Conservation (phyloP, 352 stramenopile genomes). For the Pythium aristosporum region DNA sequence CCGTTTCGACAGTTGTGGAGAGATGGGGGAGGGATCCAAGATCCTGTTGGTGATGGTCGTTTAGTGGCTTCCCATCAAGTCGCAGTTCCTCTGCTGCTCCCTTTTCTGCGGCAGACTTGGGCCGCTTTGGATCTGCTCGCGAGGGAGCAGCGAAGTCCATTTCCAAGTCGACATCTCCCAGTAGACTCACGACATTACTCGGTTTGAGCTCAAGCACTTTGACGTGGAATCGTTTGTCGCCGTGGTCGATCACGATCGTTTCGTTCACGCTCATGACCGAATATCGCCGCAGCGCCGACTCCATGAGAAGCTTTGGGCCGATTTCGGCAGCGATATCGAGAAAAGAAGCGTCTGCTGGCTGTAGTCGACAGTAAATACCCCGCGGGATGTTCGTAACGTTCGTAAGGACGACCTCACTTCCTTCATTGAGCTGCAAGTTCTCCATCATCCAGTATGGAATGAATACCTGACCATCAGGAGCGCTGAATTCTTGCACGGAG, state of each 20-base stretch:
- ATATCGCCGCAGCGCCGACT: conserved; percentile 55
- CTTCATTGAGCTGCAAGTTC: conserved; percentile 44
- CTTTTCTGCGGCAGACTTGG: conserved; percentile 14
- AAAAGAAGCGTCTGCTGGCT: conserved; percentile 47
- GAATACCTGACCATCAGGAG: conserved; percentile 48
- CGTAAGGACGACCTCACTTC: conserved; percentile 34
- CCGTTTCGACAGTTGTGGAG: neutral
- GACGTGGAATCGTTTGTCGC: conserved; percentile 40
- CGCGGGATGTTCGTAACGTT: conserved; percentile 36
- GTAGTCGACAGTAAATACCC: conserved; percentile 54
- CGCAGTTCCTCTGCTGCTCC: neutral
- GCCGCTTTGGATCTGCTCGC: conserved; percentile 23
- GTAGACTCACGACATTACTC: conserved; percentile 41
- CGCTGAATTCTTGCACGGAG: conserved; percentile 66
- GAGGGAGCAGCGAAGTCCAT: conserved; percentile 52
- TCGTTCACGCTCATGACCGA: conserved; percentile 52
- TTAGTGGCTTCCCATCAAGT: neutral
- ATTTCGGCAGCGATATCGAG: conserved; percentile 53
- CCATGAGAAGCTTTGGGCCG: conserved; percentile 62
- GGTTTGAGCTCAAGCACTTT: conserved; percentile 57
- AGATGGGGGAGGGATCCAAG: neutral
- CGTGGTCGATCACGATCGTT: conserved; percentile 58
- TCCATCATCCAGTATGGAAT: conserved; percentile 77
- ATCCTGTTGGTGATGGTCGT: neutral
- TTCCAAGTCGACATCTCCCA: conserved; percentile 66